These are phyloP conservation scores for Termitomyces sp. DNA, from an alignment of 768 basidiomycete genomes.

Conservation along the genomic window DNA sequence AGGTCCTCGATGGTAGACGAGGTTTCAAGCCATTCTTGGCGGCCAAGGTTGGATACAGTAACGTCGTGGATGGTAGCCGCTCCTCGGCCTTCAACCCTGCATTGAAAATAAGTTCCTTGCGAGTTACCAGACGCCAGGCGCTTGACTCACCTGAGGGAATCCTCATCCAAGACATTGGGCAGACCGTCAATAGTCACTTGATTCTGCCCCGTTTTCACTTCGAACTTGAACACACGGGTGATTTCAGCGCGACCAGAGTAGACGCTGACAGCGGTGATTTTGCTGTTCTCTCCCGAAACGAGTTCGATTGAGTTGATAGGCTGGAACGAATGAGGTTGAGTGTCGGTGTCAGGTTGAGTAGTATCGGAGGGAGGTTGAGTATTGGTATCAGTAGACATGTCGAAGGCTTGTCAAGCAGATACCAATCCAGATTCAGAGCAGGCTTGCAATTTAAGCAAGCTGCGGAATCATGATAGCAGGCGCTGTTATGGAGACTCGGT, in stretches of 20 bases:
- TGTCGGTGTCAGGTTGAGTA: too few species aligned
- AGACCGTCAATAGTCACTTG: constrained; percentile 38
- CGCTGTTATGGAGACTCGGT: too few species aligned
- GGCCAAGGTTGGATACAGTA: background rate
- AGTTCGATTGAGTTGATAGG: too few species aligned
- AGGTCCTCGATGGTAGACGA: constrained; percentile 27
- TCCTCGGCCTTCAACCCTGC: constrained; percentile 45
- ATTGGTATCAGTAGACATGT: too few species aligned
- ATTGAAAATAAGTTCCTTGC: background rate
- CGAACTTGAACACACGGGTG: constrained; percentile 31
- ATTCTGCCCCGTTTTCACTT: constrained; percentile 38
- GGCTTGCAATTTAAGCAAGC: too few species aligned
- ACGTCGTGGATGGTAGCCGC: constrained; percentile 47
- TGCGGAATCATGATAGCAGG: too few species aligned
- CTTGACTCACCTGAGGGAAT: constrained; percentile 34
- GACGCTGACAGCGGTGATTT: constrained; percentile 37
- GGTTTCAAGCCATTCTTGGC: constrained; percentile 21
- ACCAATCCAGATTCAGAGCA: too few species aligned
- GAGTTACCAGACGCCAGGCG: too few species aligned
- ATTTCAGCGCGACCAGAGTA: constrained; percentile 11
- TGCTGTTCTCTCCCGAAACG: constrained; percentile 25
- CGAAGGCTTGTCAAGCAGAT: too few species aligned
- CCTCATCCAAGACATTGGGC: constrained; percentile 19
- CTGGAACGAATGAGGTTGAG: too few species aligned
- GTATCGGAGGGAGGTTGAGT: too few species aligned